These are phyloP conservation scores for Fusarium sulawesiense DNA, from an alignment of 2,329 filamentous ascomycete species.

Conservation along the genomic window DNA sequence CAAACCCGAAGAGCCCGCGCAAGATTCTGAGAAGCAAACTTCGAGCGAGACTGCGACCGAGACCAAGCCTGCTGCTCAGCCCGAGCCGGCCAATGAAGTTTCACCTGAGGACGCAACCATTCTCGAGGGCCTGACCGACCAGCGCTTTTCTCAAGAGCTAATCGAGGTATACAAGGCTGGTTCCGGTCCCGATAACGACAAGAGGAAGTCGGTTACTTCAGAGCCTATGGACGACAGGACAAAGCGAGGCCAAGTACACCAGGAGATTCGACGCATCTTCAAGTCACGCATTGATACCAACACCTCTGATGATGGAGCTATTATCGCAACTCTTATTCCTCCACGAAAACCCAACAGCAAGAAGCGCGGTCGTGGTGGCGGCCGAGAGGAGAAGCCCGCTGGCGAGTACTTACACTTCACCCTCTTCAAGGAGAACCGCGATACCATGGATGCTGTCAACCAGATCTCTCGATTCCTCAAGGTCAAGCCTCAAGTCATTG, in stretches of 20 bases:
- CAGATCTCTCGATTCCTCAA: constrained; percentile 80
- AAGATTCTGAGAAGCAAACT: constrained; percentile 28
- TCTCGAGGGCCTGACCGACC: constrained; percentile 56
- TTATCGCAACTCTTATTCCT: constrained; percentile 74
- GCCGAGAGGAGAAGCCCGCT: constrained; percentile 52
- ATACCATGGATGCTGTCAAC: constrained; percentile 90
- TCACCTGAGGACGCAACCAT: constrained; percentile 49
- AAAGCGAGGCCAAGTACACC: constrained; percentile 62
- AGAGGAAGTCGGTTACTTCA: constrained; percentile 53
- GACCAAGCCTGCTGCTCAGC: constrained; percentile 27
- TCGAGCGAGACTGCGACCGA: constrained; percentile 33
- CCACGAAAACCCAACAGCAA: constrained; percentile 50
- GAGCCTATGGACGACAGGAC: constrained; percentile 58
- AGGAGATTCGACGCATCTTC: constrained; percentile 82
- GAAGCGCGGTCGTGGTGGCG: constrained; percentile 44
- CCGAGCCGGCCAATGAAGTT: constrained; percentile 45
- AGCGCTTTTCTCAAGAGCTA: constrained; percentile 55
- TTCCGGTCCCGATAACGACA: constrained; percentile 46
- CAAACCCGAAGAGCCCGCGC: constrained; percentile 31
- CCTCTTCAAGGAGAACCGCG: constrained; percentile 95
- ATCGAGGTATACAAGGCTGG: constrained; percentile 56
- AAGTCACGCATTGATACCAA: constrained; percentile 79
- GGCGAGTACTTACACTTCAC: constrained; percentile 91
- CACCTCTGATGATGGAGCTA: constrained; percentile 68
- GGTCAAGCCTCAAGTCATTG: constrained; percentile 79